These are phyloP conservation scores for Nakaseomyces glabratus DNA, from an alignment of 1,139 yeast species.

Conservation along the genomic window DNA sequence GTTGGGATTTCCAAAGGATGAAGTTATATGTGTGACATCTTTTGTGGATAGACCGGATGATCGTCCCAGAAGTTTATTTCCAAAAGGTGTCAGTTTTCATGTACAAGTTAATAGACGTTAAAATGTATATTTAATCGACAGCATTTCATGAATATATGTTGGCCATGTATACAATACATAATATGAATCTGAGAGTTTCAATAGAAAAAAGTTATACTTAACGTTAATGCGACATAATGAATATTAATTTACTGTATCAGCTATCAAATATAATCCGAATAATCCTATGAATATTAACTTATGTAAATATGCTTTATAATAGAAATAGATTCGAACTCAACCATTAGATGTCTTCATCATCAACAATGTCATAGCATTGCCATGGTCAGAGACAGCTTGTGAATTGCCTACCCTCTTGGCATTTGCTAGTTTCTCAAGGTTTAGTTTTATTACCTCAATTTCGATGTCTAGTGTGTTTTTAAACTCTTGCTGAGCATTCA, in stretches of 20 bases:
- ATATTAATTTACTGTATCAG: too few relatives aligned
- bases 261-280: too few relatives aligned
- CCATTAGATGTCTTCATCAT: too few relatives aligned
- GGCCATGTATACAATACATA: neutral
- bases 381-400: too few relatives aligned
- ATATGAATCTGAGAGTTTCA: neutral
- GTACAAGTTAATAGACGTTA: slow-evolving; percentile 23
- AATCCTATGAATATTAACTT: too few relatives aligned
- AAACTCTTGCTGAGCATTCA: slow-evolving; percentile 12
- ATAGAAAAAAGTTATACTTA: neutral
- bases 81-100: slow-evolving; percentile 29
- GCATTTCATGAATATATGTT: neutral
- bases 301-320: too few relatives aligned
- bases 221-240: too few relatives aligned
- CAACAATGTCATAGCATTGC: too few relatives aligned
- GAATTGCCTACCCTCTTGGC: too few relatives aligned
- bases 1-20: slow-evolving; percentile 24
- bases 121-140: too few relatives aligned
- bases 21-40: slow-evolving; percentile 24
- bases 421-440: slow-evolving; percentile 11
- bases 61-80: slow-evolving; percentile 15
- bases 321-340: too few relatives aligned
- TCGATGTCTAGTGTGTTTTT: slow-evolving; percentile 13
- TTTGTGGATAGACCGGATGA: slow-evolving; percentile 26
- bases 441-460: slow-evolving; percentile 10